Base-by-base conservation (phyloP, 768 basidiomycete species). In the Bullera alba region DNA sequence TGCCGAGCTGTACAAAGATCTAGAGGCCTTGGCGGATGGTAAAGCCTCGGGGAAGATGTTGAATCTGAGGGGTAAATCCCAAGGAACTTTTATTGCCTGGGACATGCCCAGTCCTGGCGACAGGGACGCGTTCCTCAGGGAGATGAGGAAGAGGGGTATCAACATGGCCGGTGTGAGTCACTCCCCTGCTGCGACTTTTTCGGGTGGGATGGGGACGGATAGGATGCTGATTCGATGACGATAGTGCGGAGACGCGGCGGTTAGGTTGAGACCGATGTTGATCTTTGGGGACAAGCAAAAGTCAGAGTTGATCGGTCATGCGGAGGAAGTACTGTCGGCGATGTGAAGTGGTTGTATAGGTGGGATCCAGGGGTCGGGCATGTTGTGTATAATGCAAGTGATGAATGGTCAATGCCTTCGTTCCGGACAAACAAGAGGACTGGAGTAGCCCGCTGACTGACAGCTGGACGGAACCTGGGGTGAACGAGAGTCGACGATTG, bases 31-130 rank as follows among this genome's bases (percentile, higher is more conserved):
- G 14, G 23, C 51, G 29, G 46, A 42, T 32, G n/a, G n/a, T n/a
- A 16, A 23, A 1, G 58, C 30, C 3, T 29, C 50, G 15, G 61
- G 56, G n/a, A 58, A 66, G 42, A 42, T 72, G 4, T 35, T 28
- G 34, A 63, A 61, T 37, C 56, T 72, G 29, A 46, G 72, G 42
- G 73, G 75, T 3, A 56, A 74, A 47, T 67, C 60, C 15, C 47
- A 62, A 25, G 75, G 76, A 1, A 75, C 74, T 8, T 75, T 73
- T 56, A 60, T 76, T 42, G 64, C 74, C 14, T 76, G 70, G 62
- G 75, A 76, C 54, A 57, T 70, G 36, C 51, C 52, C 27, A 50
- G 50, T n/a, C 32, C 70, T 0, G 51, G 42, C 0, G 23, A 51
- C 50, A 46, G 75, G 26, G 75, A 76, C 50, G 16, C 21, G 17